Conservation (phyloP, 352 stramenopile genomes). For the Globisporangium uncinulatum region DNA sequence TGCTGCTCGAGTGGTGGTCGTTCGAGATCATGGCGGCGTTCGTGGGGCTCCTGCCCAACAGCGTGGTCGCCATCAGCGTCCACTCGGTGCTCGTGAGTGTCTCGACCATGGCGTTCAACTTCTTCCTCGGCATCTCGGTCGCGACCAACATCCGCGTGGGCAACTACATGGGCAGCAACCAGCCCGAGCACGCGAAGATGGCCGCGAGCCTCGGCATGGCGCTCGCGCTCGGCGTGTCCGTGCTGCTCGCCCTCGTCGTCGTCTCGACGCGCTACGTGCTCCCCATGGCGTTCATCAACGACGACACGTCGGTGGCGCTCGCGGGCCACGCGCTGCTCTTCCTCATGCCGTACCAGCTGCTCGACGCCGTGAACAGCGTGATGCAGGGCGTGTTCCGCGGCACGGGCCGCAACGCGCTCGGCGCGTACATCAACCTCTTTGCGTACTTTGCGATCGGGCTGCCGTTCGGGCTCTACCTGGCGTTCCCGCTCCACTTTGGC, state of each 20-base stretch:
- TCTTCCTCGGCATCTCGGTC: slow-evolving; percentile 77
- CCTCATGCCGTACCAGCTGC: slow-evolving; percentile 63
- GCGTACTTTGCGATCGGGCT: slow-evolving; percentile 70
- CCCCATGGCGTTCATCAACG: slow-evolving; percentile 68
- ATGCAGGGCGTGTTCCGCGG: slow-evolving; percentile 75
- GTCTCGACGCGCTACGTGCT: slow-evolving; percentile 39
- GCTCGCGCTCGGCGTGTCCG: slow-evolving; percentile 41
- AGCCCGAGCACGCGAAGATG: slow-evolving; percentile 78
- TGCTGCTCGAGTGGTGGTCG: slow-evolving; percentile 73
- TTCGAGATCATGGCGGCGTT: slow-evolving; percentile 78
- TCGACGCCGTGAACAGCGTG: slow-evolving; percentile 63
- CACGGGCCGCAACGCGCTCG: slow-evolving; percentile 48
- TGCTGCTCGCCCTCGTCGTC: slow-evolving; percentile 33
- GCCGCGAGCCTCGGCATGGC: slow-evolving; percentile 64
- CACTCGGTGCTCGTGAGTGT: slow-evolving; percentile 69
- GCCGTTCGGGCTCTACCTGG: slow-evolving; percentile 52
- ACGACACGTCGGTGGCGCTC: slow-evolving; percentile 37
- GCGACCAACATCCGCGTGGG: slow-evolving; percentile 79
- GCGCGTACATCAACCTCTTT: slow-evolving; percentile 55
- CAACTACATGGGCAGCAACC: slow-evolving; percentile 74
- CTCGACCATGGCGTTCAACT: slow-evolving; percentile 62
- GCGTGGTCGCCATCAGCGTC: slow-evolving; percentile 61
- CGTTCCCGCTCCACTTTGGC: slow-evolving; percentile 47
- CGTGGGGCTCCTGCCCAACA: slow-evolving; percentile 53
- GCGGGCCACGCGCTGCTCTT: slow-evolving; percentile 46